A percentile compares a stretch with the other conserved stretches of the same genome.
Evolutionary conservation across 2,329 filamentous ascomycete species (phyloP).

Genomic region (Botryotinia narcissicola): DNA sequence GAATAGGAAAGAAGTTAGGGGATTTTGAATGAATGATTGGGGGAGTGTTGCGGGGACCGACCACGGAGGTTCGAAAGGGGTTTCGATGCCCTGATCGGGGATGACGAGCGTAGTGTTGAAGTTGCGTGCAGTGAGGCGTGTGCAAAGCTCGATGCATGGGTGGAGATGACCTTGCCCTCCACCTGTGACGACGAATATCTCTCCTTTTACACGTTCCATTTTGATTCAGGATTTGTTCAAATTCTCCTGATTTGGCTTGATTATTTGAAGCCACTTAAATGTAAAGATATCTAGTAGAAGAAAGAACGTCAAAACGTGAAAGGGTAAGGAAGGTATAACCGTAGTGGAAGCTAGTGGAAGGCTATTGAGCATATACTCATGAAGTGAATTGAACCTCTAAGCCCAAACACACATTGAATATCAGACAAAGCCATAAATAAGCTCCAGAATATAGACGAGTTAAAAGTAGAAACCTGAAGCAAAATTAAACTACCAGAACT

Average conservation of each 20-base stretch:
- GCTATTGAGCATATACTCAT: background rate
- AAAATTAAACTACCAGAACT: background rate
- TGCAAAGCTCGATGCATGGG: background rate
- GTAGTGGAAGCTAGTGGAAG: background rate
- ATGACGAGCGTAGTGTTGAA: background rate
- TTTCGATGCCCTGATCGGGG: background rate
- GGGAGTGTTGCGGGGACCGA: background rate
- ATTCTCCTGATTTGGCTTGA: background rate
- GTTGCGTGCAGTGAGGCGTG: background rate
- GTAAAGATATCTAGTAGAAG: background rate
- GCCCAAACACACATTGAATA: background rate
- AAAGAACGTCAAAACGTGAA: background rate
- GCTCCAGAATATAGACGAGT: background rate
- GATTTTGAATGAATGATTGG: background rate
- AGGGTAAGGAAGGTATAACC: background rate
- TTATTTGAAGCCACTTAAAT: background rate
- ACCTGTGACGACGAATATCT: background rate
- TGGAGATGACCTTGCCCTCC: background rate
- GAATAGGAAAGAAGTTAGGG: background rate
- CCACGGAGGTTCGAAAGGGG: background rate
- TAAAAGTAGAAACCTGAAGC: background rate
- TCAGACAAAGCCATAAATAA: background rate
- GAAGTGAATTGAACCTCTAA: background rate
- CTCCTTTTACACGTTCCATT: background rate
- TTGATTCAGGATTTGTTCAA: too few relatives aligned